Evolutionary conservation across 345 rosid genomes (phyloP), one percentile per base, ranked within the genome.

Genomic region (Ricinus communis): DNA sequence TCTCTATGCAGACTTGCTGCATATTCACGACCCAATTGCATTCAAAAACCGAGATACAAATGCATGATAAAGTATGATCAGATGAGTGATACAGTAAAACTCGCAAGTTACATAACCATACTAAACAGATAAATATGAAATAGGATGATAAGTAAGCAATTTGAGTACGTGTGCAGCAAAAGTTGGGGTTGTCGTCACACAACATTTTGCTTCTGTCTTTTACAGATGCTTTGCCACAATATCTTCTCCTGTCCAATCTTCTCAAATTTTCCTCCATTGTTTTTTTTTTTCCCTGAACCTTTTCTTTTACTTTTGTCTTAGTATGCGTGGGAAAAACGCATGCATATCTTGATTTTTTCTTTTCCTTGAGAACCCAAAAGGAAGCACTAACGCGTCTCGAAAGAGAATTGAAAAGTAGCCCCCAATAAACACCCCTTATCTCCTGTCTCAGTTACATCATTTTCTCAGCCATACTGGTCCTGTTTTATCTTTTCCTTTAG

Each of bases 291-390:
- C n/a, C n/a, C n/a, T n/a, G n/a, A n/a, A n/a, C n/a, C n/a, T 49
- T 62, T 36, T 70, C 65, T 19, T 51, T 41, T 21, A 15, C 25
- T 53, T 46, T 14, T 47, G 62, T 73, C 55, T 6, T 62, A 31
- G 58, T 22, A 38, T 4, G 83, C 81, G 76, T 76, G n/a, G 38
- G 12, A 54, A 70, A 61, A 74, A 80, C 74, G 83, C 83, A 21
- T 62, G 49, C 69, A n/a, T n/a, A n/a, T n/a, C 41, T 62, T 62
- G 67, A 46, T 70, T 60, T n/a, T 69, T 72, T 21, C 43, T 64
- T 50, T 63, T 16, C 52, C 47, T 27, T 36, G 25, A 50, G 66
- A 70, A 25, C 56, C 64, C 25, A 71, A 80, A 73, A 80, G 81
- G 30, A 69, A 66, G 76, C 65, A 70, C 25, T 73, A 71, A 80